Evolutionary conservation across 805 yeast species (phyloP), one percentile per base, ranked within the genome.

Genomic region (Isabelozyma gotoi): DNA sequence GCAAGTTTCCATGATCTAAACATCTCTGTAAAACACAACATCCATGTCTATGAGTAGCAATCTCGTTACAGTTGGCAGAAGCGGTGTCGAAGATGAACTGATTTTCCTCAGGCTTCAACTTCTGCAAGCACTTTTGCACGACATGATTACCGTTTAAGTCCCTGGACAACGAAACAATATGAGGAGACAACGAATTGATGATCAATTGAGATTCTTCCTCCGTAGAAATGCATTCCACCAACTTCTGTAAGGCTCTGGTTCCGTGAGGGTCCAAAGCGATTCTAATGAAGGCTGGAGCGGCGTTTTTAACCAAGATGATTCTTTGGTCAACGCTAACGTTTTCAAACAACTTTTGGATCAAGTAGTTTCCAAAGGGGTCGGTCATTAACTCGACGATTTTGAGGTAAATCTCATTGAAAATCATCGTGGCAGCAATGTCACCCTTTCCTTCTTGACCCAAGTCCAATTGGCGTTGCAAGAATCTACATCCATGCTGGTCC

Each of bases 91-190:
- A 90, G 46, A 94, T 88, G 60, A 94, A 92, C 61, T 91, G 94
- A 52, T 87, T 78, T 44, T 87, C 85, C n/a, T 67, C 71, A 2
- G 85, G 73, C 19, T 67, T 62, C 54, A 94, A 77, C 52, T 80
- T 80, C 53, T 88, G 88, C 48, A 94, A 71, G 62, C 96, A 88
- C 66, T 89, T 91, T 62, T 94, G 99, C 40, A 94, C 85, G 29
- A 94, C 97, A 63, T 92, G 99, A 62, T 94, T 94, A 51, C 99
- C 99, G 65, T 94, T 94, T 61, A 91, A 72, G 63, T 94, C 98
- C 53, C 92, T 78, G 39, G 94, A 84, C 52, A 94, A 69, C 34
- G 81, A 68, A 4, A 91, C 96, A 42, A 94, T 85, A 46, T 88
- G 85, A 2, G 85, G 78, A 19, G 77, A 66, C 45, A 89, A 73